A percentile compares a stretch with the other conserved stretches of the same genome.
Evolutionary conservation across 1,284 basidiomycete species (phyloP).

Genomic region (Ganoderma meredithae): DNA sequence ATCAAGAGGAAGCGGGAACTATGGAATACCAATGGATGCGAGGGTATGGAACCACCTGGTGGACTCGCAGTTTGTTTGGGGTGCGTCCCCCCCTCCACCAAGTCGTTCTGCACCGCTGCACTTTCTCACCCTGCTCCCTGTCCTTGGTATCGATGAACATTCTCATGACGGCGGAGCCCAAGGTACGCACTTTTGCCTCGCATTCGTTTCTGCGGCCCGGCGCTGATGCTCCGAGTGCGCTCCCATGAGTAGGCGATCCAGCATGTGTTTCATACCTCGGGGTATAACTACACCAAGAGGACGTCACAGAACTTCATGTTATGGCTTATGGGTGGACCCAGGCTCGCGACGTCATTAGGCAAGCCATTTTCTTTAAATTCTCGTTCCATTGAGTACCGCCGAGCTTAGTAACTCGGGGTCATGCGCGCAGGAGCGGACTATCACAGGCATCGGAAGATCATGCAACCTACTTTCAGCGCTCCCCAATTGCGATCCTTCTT

Average conservation of each 20-base stretch:
- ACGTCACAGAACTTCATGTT: constrained; percentile 21
- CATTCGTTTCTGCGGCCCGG: neutral
- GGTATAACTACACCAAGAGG: constrained; percentile 36
- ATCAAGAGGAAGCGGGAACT: constrained; percentile 33
- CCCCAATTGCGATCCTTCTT: constrained; percentile 34
- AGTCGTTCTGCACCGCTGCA: no score
- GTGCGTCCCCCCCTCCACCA: constrained; percentile 16
- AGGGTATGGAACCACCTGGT: constrained; percentile 36
- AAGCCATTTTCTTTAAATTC: neutral
- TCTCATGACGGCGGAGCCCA: constrained; percentile 28
- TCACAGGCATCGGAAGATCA: constrained; percentile 41
- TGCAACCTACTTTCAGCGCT: constrained; percentile 40
- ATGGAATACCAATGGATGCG: constrained; percentile 35
- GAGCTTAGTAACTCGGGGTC: neutral
- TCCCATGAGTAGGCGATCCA: constrained; percentile 34
- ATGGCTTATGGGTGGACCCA: constrained; percentile 30
- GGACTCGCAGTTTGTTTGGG: constrained; percentile 26
- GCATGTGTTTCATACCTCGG: constrained; percentile 39
- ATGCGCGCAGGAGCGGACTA: constrained; percentile 32
- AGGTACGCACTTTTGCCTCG: constrained; percentile 9
- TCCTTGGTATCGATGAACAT: constrained; percentile 9
- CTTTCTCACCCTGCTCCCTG: neutral
- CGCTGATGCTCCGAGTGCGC: no score
- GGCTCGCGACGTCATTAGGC: constrained; percentile 32
- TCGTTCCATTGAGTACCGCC: neutral